Base-by-base conservation (phyloP, 2,329 filamentous ascomycete species). In the Phaeosphaeriaceae sp. region DNA sequence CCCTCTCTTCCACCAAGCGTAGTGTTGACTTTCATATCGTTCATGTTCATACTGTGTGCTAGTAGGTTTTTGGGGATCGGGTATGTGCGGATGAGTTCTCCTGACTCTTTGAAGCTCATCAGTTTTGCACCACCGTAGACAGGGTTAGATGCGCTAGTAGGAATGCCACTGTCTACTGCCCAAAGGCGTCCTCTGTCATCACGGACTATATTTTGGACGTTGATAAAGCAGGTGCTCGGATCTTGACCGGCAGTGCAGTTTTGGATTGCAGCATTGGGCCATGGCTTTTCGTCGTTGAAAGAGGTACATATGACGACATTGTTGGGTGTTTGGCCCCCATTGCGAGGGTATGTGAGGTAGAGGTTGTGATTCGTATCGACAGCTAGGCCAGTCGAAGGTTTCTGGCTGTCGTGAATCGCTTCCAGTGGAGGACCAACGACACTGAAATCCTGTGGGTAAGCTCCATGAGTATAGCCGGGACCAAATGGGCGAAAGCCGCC, bases 141-240 rank as follows among this genome's bases (percentile, higher is more conserved):
- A 2, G 75, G 53, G 28, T 58, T 30, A n/a, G 66, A 46, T 52
- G 54, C 60, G 7, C 67, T 64, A 26, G 66, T 65, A 9, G 66
- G 64, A 35, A 77, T 75, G 2, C 75, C 76, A 26, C 62, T 74
- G 51, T 77, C 75, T 12, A 78, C 65, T 5, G 76, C 60, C 74
- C 74, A 78, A 9, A 78, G 60, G 33, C 72, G 68, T 16, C 69
- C 67, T 8, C 67, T 48, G 5, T 68, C 66, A 47, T 77, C 76
- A 9, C 75, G 64, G 6, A 77, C 71, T n/a, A 77, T 65, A 39
- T 77, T 78, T 54, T 77, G 76, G 3, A 77, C 73, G 43, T 78
- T 78, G 61, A 77, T 68, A 61, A 78, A 78, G 63, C 76, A 78
- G 4, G 70, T 72, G 35, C 70, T 70, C 12, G 64, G 67, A 43